phyloP scores from a whole-genome alignment of 305 asterid species.

The Fraxinus dipetala region DNA sequence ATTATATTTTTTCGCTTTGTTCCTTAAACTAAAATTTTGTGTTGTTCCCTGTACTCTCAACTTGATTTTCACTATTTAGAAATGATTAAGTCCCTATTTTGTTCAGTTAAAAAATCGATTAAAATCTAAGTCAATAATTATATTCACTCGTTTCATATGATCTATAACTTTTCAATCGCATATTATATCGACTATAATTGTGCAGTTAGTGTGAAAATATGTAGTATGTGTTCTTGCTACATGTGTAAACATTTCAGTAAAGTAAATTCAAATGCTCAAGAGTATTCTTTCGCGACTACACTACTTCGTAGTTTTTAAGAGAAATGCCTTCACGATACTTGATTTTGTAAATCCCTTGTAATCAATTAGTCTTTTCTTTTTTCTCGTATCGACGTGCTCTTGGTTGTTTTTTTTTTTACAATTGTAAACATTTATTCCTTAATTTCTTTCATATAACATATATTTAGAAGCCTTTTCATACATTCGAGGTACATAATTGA shows the following conservation, averaged over 20 bases:
- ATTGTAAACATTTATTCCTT: neutral
- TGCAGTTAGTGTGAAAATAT: neutral
- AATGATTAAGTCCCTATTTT: neutral
- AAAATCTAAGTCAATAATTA: too few relatives aligned
- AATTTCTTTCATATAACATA: neutral
- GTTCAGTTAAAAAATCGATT: neutral
- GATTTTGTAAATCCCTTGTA: too few relatives aligned
- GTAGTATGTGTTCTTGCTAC: too few relatives aligned
- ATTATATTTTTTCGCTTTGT: neutral
- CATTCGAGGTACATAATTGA: neutral
- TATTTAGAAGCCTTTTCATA: neutral
- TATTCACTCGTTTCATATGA: too few relatives aligned
- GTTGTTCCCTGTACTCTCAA: neutral
- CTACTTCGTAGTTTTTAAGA: too few relatives aligned
- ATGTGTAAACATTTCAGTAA: neutral
- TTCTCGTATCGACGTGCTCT: neutral
- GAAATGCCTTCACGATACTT: too few relatives aligned
- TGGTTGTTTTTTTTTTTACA: neutral
- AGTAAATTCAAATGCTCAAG: neutral
- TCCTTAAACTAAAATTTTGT: neutral
- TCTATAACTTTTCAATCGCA: neutral
- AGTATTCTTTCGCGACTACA: neutral
- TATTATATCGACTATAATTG: neutral
- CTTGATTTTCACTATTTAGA: neutral
- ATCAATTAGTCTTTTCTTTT: neutral